A percentile compares a stretch with the other conserved stretches of the same genome.
Conservation (phyloP, 148 eudicot genomes). For the Vaccinium corymbosum region DNA sequence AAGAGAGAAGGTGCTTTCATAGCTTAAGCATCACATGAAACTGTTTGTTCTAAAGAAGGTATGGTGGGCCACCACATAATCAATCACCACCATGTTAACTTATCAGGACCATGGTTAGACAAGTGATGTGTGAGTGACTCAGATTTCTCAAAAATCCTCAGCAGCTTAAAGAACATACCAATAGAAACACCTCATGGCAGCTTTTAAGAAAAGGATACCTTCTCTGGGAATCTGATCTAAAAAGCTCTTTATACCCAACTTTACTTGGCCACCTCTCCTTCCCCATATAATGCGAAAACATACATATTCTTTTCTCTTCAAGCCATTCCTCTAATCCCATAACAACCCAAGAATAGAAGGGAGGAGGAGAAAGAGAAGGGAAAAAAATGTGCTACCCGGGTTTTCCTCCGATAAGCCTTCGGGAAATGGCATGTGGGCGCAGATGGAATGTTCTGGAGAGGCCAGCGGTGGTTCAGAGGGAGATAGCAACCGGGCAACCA, state of each 20-base stretch:
- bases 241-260: slow-evolving; percentile 26
- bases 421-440: neutral
- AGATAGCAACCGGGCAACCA: slow-evolving; percentile 3
- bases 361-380: neutral
- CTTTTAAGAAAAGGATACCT: slow-evolving; percentile 14
- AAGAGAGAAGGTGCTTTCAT: neutral
- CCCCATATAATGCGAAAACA: neutral
- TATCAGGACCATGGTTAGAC: slow-evolving; percentile 7
- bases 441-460: slow-evolving; percentile 11
- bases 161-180: neutral
- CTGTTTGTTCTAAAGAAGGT: neutral
- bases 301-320: slow-evolving; percentile 14
- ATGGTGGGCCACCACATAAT: slow-evolving; percentile 5
- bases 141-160: neutral
- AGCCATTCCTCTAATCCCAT: neutral
- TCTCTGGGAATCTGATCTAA: slow-evolving; percentile 20
- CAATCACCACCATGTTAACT: neutral
- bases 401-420: slow-evolving; percentile 3
- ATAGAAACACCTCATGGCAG: neutral
- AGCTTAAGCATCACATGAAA: neutral
- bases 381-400: slow-evolving; percentile 21
- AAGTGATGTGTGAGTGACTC: slow-evolving; percentile 22
- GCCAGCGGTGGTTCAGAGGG: neutral
- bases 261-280: slow-evolving; percentile 23
- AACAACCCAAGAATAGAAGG: neutral